Conservation (phyloP, 176 grass and related monocot genomes). For the Eleusine indica region DNA sequence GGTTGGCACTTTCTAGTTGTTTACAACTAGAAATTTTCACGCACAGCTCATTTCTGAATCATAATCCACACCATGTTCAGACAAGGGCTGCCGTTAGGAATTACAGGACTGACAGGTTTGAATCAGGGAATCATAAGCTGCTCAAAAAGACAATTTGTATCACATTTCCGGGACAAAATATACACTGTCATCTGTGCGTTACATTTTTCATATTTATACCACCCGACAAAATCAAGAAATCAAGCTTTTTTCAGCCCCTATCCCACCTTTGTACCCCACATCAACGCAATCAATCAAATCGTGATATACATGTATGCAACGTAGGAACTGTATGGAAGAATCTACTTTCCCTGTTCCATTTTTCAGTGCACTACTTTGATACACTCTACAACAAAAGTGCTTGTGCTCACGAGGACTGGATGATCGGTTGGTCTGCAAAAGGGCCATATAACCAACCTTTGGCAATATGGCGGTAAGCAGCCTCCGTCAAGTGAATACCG, state of each 20-base stretch:
- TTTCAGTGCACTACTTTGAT: constrained; percentile 44
- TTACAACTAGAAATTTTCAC: constrained; percentile 20
- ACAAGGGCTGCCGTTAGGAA: constrained; percentile 24
- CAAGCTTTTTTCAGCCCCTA: constrained; percentile 43
- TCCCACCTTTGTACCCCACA: constrained; percentile 49
- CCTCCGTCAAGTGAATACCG: constrained; percentile 72
- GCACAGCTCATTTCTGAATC: constrained; percentile 1
- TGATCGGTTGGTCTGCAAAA: constrained; percentile 51
- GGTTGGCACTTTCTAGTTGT: constrained; percentile 1
- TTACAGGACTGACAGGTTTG: constrained; percentile 1
- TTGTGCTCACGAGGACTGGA: constrained; percentile 46
- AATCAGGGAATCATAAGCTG: constrained; percentile 40
- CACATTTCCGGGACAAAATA: constrained; percentile 47
- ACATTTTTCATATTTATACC: constrained; percentile 54
- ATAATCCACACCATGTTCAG: constrained; percentile 18
- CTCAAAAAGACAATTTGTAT: constrained; percentile 41
- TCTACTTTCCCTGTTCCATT: constrained; percentile 56
- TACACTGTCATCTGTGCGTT: constrained; percentile 37
- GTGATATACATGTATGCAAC: constrained; percentile 57
- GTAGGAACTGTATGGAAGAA: constrained; percentile 47
- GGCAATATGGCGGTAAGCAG: constrained; percentile 60
- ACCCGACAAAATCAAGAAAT: constrained; percentile 50
- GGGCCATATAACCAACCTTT: constrained; percentile 65
- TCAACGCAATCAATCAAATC: constrained; percentile 56
- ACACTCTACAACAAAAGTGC: constrained; percentile 39